A percentile compares a stretch with the other conserved stretches of the same genome.
These are phyloP conservation scores for Podospora appendiculata DNA, from an alignment of 495 filamentous ascomycete species.

Conservation along the genomic window DNA sequence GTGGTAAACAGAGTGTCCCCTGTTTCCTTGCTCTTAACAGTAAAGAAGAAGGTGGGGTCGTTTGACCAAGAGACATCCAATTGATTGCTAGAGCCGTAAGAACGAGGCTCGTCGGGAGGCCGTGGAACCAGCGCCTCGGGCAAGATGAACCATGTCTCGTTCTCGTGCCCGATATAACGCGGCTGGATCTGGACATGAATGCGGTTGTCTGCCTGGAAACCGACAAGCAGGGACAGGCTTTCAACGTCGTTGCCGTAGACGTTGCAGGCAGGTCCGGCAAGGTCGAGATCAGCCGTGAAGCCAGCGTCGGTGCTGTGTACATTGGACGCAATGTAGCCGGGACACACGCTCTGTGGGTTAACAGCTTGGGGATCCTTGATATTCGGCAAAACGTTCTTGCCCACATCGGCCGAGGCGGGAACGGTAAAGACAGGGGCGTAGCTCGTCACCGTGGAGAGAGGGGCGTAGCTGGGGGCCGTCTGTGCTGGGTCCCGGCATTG, in stretches of 20 bases:
- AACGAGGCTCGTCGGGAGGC: slow-evolving; percentile 38
- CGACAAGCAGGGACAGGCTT: slow-evolving; percentile 56
- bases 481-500: neutral
- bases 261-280: slow-evolving; percentile 64
- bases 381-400: slow-evolving; percentile 57
- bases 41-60: slow-evolving; percentile 68
- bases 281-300: slow-evolving; percentile 53
- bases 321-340: slow-evolving; percentile 65
- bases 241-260: slow-evolving; percentile 65
- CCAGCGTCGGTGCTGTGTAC: slow-evolving; percentile 39
- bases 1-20: slow-evolving; percentile 71
- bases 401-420: slow-evolving; percentile 48
- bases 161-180: slow-evolving; percentile 52
- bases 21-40: slow-evolving; percentile 51
- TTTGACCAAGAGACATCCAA: slow-evolving; percentile 55
- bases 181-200: slow-evolving; percentile 76
- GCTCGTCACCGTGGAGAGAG: slow-evolving; percentile 13
- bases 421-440: slow-evolving; percentile 25
- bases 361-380: slow-evolving; percentile 65
- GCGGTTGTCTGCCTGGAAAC: slow-evolving; percentile 62
- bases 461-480: neutral
- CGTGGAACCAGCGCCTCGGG: slow-evolving; percentile 56
- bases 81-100: slow-evolving; percentile 25
- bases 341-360: slow-evolving; percentile 64
- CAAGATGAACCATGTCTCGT: slow-evolving; percentile 61